Base-by-base conservation (phyloP, 306 rosid genomes). In the Comarum palustre region DNA sequence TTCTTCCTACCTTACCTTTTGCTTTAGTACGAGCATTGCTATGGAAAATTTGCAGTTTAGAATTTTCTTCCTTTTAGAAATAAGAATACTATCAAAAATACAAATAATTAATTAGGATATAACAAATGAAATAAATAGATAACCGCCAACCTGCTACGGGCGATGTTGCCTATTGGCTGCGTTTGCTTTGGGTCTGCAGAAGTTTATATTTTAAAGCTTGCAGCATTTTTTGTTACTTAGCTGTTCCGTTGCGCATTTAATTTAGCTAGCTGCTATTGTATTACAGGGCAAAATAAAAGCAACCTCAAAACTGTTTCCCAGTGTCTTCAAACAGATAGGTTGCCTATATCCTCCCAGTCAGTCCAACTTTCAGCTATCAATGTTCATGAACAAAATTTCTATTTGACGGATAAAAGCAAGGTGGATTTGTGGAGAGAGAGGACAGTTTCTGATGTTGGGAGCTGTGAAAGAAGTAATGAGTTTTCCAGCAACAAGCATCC, bases 221-320 rank as follows among this genome's bases (percentile, higher is more conserved):
- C 50, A 57, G 20, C 58, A 61, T 45, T 78, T 68, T 29, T 71
- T 68, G 24, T 78, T 41, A 34, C 13, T 29, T 24, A 67, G 38
- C 47, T 67, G 11, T 46, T 58, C 29, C 31, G 46, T 69, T 72
- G 11, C 9, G 29, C 62, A 20, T 17, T 25, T 59, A 54, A 58
- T 65, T 59, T 73, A 80, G 67, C 57, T 52, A 34, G 75, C 69
- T 45, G 68, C 66, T 51, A 45, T 80, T 68, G 31, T 81, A 39
- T 78, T 78, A 71, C 90, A 91, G 97, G 88, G 81, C 81, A 80
- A 79, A 67, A 71, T 39, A 91, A 84, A 79, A 79, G 81, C 82
- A 81, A 54, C 75, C 42, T 74, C 66, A 87, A 81, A 72, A n/a
- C 82, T 60, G 41, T 69, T 77, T 66, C 87, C 55, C 86, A 85